Evolutionary conservation across 2,329 filamentous ascomycete species (phyloP), one percentile per base, ranked within the genome.

Genomic region (Xylariaceae sp.): DNA sequence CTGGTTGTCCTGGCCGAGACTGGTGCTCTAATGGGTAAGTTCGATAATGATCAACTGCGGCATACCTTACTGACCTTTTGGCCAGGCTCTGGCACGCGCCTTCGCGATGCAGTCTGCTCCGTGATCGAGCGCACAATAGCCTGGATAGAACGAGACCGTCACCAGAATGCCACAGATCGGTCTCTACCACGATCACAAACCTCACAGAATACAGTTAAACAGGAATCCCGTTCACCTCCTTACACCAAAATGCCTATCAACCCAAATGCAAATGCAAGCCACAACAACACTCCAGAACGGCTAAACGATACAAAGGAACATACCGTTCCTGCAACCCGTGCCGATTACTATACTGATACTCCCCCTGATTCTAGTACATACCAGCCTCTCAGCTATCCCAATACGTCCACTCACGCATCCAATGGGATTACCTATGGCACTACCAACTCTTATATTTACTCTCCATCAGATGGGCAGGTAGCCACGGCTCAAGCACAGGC

Each of bases 1-100:
- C 73, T 90, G 41, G 77, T 78, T 27, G 81, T 92, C 35, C 79
- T 93, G 59, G 80, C 80, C 23, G 86, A 90, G 52, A 84, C 86
- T 41, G 83, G 86, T 16, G 74, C 75, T 32, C 73, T 90, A n/a
- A 72, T 91, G 35, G 87, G 88, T 89, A 75, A 70, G 80, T 76
- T 39, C 4, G 20, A 16, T 54, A 26, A 4, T 5, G 13, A 21
- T 26, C 4, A 15, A 21, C 6, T 10, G 32, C 4, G 15, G 20
- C 13, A 32, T 13, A 29, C 16, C 13, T 39, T n/a, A 32, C 57
- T 67, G 52, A 68, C 30, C 5, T 6, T 26, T 29, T 24, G 11
- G 11, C 6, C 52, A 81, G 80, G 77, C 27, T 73, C 76, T 11
- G 77, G 78, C 18, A 69, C 68, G 21, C 70, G 71, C 16, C 72